Evolutionary conservation across 371 early-diverging fungal species (phyloP).

Genomic region (Syncephalastrum racemosum): DNA sequence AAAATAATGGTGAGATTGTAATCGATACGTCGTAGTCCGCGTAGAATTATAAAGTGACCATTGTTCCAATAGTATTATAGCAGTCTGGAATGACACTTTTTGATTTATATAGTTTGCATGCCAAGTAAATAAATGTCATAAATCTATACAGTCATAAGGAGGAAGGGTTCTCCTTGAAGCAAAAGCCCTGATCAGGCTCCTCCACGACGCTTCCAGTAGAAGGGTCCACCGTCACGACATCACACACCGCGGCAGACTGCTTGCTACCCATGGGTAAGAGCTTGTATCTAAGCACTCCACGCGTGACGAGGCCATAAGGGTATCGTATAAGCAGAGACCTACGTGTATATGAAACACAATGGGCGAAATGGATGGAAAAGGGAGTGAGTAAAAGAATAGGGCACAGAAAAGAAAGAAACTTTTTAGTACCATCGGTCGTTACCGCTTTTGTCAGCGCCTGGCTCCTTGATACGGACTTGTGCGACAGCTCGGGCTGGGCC

Average conservation of each 20-base stretch:
- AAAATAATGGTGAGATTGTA: too few relatives aligned
- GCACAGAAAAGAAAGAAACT: neutral
- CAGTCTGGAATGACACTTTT: too few relatives aligned
- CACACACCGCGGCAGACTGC: slow-evolving; percentile 33
- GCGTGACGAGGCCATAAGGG: slow-evolving; percentile 56
- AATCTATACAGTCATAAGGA: too few relatives aligned
- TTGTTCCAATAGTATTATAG: too few relatives aligned
- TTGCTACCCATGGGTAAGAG: slow-evolving; percentile 19
- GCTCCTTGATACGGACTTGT: slow-evolving; percentile 56
- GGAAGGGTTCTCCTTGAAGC: slow-evolving; percentile 8
- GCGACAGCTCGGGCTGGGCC: slow-evolving; percentile 31
- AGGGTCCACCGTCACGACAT: slow-evolving; percentile 33
- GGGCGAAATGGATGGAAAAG: neutral
- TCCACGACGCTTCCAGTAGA: slow-evolving; percentile 27
- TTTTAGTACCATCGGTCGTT: slow-evolving; percentile 33
- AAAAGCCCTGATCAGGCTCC: slow-evolving; percentile 30
- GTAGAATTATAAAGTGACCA: too few relatives aligned
- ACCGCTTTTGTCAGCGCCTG: slow-evolving; percentile 51
- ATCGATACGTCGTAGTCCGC: too few relatives aligned
- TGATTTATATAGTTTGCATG: too few relatives aligned
- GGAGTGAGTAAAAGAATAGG: neutral
- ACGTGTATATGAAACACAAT: too few relatives aligned
- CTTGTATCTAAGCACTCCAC: slow-evolving; percentile 57
- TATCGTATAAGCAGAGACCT: slow-evolving; percentile 52
- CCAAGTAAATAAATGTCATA: too few relatives aligned